Evolutionary conservation across 225 moss, liverwort and hornwort genomes (phyloP), one percentile per base, ranked within the genome.

Genomic region (Physcomitrellopsis africana): DNA sequence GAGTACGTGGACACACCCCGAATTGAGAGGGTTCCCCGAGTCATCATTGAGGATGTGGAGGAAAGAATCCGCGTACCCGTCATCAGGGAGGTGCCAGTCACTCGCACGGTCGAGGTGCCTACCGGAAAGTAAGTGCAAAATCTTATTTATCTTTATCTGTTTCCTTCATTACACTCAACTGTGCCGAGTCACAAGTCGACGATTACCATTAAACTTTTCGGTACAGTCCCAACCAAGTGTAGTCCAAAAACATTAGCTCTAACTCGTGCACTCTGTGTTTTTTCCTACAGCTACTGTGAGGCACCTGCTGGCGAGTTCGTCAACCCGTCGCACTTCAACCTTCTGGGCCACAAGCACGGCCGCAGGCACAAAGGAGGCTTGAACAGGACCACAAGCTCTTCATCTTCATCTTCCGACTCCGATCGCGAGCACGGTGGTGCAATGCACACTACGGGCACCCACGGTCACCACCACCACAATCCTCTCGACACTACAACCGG

Each of bases 1-100:
- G 88, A 88, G 67, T 79, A 85, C 42, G 78, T 85, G 0, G 80
- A 85, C n/a, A 74, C 82, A 0, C 82, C 85, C 1, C 78, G 88
- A n/a, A 78, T 76, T 7, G 82, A 80, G 63, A 70, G 69, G 15
- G 80, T 82, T 1, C 88, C 88, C 3, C 51, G 85, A 29, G 76
- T 88, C 2, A 73, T 88, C 5, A 82, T 82, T 0, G 88, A 88
- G 53, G 64, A 80, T 0, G 9, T 80, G 0, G 80, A 82, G 53
- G 82, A 85, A 20, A 24, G 29, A 27, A 76, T 88, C 10, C 37
- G 11, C 0, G 85, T 88, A 10, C 88, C 88, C 1, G 82, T 82
- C 15, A 80, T 88, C 10, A 72, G 80, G 14, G 85, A 88, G 65
- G 77, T 85, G 0, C 88, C 88, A 5, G 72, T 71, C 5, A 78